Conservation (phyloP, 2,329 filamentous ascomycete species). For the Geosmithia putterillii region DNA sequence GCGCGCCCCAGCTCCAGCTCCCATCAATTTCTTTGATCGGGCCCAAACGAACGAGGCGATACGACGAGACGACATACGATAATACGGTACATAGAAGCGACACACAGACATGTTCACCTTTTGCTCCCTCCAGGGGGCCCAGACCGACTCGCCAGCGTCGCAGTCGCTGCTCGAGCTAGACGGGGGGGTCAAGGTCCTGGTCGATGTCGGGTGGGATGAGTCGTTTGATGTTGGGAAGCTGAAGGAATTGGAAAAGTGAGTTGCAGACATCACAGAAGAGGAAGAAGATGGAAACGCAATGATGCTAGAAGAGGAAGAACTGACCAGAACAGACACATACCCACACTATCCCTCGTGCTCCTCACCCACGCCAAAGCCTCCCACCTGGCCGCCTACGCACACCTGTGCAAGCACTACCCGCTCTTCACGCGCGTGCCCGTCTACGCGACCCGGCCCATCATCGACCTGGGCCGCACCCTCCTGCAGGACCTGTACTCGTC, state of each 20-base stretch:
- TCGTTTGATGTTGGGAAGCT: constrained; percentile 74
- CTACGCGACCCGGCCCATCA: constrained; percentile 88
- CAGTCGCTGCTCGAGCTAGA: constrained; percentile 96
- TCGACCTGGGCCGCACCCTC: constrained; percentile 81
- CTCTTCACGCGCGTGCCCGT: constrained; percentile 85
- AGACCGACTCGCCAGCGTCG: constrained; percentile 74
- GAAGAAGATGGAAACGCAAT: neutral
- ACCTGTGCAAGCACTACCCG: constrained; percentile 94
- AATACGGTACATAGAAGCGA: neutral
- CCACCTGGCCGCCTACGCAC: constrained; percentile 85
- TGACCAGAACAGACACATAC: constrained; percentile 54
- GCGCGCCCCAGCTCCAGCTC: too few species aligned
- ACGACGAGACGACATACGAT: neutral
- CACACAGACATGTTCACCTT: constrained; percentile 77
- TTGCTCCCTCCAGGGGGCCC: constrained; percentile 81
- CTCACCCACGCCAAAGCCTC: constrained; percentile 87
- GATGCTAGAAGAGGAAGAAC: neutral
- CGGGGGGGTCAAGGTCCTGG: constrained; percentile 86
- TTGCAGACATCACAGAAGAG: constrained; percentile 2
- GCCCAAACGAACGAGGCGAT: too few species aligned
- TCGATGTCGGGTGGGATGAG: constrained; percentile 95
- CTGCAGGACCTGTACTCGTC: constrained; percentile 88
- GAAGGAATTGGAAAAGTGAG: constrained; percentile 78
- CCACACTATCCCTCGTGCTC: constrained; percentile 84
- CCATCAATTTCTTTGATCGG: neutral